Conservation (phyloP, 177 flowering plant species). For the Vitis hybrid region DNA sequence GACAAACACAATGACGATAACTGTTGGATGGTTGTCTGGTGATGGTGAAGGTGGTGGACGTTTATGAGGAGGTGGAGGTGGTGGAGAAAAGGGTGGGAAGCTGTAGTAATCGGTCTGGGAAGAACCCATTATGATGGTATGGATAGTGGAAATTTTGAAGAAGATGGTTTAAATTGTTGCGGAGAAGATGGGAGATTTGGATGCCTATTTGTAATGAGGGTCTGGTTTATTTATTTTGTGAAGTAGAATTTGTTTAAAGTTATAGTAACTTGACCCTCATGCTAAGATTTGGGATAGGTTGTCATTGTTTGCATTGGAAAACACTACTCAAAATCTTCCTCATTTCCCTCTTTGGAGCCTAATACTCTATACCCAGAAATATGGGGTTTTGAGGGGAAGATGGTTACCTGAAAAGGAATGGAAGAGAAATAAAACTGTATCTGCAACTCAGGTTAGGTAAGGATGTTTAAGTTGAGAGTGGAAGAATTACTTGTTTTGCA, state of each 20-base stretch:
- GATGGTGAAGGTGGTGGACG: conserved; percentile 41
- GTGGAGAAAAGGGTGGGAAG: conserved; percentile 15
- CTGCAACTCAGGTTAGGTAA: no score
- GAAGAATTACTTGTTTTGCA: no score
- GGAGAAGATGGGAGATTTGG: conserved; percentile 5
- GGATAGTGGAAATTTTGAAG: neutral
- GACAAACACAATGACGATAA: conserved; percentile 61
- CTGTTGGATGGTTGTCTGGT: conserved; percentile 31
- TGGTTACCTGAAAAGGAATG: no score
- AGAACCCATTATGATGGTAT: conserved; percentile 14
- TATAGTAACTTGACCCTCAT: conserved; percentile 38
- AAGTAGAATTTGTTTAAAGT: conserved; percentile 12
- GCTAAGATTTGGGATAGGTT: conserved; percentile 29
- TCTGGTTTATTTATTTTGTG: neutral
- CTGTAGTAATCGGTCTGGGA: conserved; percentile 12
- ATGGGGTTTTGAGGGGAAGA: no score
- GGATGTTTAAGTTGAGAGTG: no score
- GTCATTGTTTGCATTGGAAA: conserved; percentile 45
- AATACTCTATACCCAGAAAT: no score
- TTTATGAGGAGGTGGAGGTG: conserved; percentile 1
- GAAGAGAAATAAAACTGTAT: no score
- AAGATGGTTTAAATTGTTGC: neutral
- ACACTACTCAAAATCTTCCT: conserved; percentile 29
- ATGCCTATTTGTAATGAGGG: conserved; percentile 30
- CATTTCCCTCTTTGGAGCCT: no score